Base-by-base conservation (phyloP, 768 basidiomycete species). In the Mycena chlorophos region DNA sequence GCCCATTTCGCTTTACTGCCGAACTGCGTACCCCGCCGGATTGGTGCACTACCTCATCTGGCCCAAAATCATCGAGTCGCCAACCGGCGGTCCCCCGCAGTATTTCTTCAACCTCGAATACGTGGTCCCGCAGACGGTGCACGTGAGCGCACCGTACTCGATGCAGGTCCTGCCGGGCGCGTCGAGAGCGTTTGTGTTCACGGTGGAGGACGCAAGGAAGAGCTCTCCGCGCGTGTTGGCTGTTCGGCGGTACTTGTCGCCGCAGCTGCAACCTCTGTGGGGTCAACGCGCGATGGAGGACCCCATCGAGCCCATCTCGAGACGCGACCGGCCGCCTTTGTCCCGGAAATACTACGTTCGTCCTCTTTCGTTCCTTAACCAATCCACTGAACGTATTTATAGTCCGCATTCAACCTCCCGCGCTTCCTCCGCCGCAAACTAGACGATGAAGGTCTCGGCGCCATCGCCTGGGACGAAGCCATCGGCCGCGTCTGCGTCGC, bases 401-500 rank as follows among this genome's bases (percentile, higher is more conserved):
- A 62, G 60, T 62, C 68, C 3, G 59, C 78, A 27, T 62, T 71
- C 30, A 69, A 64, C 16, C 70, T 82, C 31, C 69, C 72, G 10
- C 74, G 75, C 12, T 74, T 78, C 67, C 51, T 73, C 59, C 72
- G 71, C 61, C 71, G 73, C 51, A 60, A 73, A 58, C 40, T 57
- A 47, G 53, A 67, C 54, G 4, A 71, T 53, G 29, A 62, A 3
- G 79, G 76, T 8, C 65, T 84, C 30, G 67, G 69, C n/a, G 74
- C 81, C 17, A 76, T 87, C 29, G 73, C 81, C 5, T 89, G 84
- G 83, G 87, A 89, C 57, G 86, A 88, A 66, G 72, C 76, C 22
- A 82, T 80, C 13, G 86, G 86, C 3, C 74, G 85, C 34, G 73
- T 87, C 14, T 80, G 81, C 60, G 68, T 86, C 5, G 78, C 79